Conservation (phyloP, 2,329 filamentous ascomycete genomes). For the Domatiomyces catenatus region DNA sequence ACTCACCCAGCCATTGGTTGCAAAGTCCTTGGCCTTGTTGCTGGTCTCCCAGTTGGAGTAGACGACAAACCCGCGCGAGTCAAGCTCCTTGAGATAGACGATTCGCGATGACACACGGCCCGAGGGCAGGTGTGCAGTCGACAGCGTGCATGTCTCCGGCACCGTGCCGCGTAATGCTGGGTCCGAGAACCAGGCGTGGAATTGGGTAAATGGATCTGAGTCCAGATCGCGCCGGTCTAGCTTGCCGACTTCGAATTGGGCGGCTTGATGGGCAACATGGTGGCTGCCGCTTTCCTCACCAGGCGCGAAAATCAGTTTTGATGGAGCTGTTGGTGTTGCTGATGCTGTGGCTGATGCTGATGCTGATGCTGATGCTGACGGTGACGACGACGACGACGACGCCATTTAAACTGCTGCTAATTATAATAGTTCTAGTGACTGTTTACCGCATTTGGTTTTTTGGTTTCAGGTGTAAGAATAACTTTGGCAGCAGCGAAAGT, state of each 20-base stretch:
- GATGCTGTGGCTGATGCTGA: background rate
- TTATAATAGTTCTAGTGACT: background rate
- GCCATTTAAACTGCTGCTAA: background rate
- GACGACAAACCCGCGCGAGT: conserved; percentile 66
- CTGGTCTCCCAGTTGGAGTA: conserved; percentile 87
- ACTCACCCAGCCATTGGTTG: conserved; percentile 58
- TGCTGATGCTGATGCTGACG: too few species aligned
- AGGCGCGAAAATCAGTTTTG: conserved; percentile 1
- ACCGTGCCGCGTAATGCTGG: conserved; percentile 53
- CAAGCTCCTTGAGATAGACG: conserved; percentile 93
- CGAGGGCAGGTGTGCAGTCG: conserved; percentile 67
- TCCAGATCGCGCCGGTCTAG: conserved; percentile 48
- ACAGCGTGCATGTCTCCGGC: conserved; percentile 76
- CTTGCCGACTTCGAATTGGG: conserved; percentile 56
- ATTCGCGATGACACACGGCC: conserved; percentile 72
- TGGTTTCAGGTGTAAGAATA: background rate
- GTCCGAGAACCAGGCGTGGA: conserved; percentile 74
- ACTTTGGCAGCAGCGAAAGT: background rate
- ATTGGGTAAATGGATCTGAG: conserved; percentile 59
- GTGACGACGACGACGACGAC: too few species aligned
- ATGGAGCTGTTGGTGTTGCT: background rate
- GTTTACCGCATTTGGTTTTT: background rate
- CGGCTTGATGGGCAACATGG: conserved; percentile 45
- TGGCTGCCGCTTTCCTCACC: conserved; percentile 33
- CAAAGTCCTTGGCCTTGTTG: conserved; percentile 50